phyloP scores from a whole-genome alignment of 1,284 basidiomycete genomes.

The Entoloma clypeatum region DNA sequence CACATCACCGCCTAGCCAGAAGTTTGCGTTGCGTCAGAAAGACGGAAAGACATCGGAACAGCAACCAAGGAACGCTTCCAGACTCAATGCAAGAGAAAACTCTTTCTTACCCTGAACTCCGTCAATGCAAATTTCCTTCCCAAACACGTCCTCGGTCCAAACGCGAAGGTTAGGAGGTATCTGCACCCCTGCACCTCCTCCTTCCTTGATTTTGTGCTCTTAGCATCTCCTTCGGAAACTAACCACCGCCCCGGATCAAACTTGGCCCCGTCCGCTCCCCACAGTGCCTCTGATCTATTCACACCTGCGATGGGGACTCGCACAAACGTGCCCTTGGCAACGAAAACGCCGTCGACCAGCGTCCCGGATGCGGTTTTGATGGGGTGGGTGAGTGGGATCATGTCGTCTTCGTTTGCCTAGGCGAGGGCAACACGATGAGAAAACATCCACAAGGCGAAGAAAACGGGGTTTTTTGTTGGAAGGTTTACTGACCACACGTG shows the following conservation, averaged over 20 bases:
- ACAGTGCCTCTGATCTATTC: conserved; percentile 45
- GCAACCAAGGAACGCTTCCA: not conserved
- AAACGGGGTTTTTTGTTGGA: too few relatives aligned
- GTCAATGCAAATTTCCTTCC: conserved; percentile 42
- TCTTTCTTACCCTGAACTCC: conserved; percentile 45
- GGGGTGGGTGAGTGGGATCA: conserved; percentile 46
- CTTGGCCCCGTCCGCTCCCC: conserved; percentile 31
- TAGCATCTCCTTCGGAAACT: too few relatives aligned
- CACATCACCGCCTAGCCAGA: conserved; percentile 40
- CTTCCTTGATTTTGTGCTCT: conserved; percentile 22
- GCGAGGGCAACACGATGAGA: too few relatives aligned
- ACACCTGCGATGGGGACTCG: conserved; percentile 37
- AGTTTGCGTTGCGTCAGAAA: conserved; percentile 10
- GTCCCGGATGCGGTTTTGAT: conserved; percentile 35
- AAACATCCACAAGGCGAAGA: not conserved
- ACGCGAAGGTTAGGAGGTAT: conserved; percentile 44
- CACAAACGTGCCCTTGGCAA: conserved; percentile 44
- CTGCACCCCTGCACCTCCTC: conserved; percentile 37
- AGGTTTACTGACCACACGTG: conserved; percentile 31
- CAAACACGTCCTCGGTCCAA: conserved; percentile 45
- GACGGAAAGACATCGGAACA: not conserved
- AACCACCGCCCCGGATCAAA: conserved; percentile 35
- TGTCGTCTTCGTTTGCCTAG: conserved; percentile 46
- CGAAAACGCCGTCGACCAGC: conserved; percentile 34
- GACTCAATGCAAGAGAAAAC: not conserved